Evolutionary conservation across 2,329 filamentous ascomycete species (phyloP).

Genomic region (Aspergillus caelatus): DNA sequence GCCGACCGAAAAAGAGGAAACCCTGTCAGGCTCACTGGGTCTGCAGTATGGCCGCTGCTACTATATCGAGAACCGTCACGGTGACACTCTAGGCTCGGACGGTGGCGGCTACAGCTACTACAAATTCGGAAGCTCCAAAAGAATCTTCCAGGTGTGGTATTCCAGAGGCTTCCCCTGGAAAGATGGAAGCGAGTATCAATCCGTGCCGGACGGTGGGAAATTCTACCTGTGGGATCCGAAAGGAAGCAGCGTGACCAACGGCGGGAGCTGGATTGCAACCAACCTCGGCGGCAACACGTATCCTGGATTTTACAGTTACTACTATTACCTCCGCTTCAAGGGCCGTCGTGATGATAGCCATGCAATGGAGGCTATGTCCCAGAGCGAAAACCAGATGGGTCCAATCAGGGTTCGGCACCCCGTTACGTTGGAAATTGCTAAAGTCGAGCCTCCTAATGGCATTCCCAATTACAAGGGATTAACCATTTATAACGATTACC

Average conservation of each 20-base stretch:
- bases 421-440: background rate
- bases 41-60: slow-evolving; percentile 4
- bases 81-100: slow-evolving; percentile 1
- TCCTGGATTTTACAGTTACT: slow-evolving; percentile 1
- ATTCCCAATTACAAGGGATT: background rate
- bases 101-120: slow-evolving; percentile 7
- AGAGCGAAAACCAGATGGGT: background rate
- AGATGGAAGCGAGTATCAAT: background rate
- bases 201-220: background rate
- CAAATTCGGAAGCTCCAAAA: slow-evolving; percentile 1
- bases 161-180: background rate
- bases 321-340: slow-evolving; percentile 3
- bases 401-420: background rate
- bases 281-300: slow-evolving; percentile 3
- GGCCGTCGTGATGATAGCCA: background rate
- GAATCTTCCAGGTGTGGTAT: background rate
- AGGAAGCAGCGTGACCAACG: slow-evolving; percentile 3
- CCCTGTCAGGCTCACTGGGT: background rate
- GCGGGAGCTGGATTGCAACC: slow-evolving; percentile 4
- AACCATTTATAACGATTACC: background rate
- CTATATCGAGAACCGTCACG: background rate
- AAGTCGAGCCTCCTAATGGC: background rate
- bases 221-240: slow-evolving; percentile 5
- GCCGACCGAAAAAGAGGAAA: background rate
- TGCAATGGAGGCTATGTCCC: background rate